A percentile compares a stretch with the other conserved stretches of the same genome.
phyloP scores from a whole-genome alignment of 495 filamentous ascomycete species.

The Tricharina praecox region DNA sequence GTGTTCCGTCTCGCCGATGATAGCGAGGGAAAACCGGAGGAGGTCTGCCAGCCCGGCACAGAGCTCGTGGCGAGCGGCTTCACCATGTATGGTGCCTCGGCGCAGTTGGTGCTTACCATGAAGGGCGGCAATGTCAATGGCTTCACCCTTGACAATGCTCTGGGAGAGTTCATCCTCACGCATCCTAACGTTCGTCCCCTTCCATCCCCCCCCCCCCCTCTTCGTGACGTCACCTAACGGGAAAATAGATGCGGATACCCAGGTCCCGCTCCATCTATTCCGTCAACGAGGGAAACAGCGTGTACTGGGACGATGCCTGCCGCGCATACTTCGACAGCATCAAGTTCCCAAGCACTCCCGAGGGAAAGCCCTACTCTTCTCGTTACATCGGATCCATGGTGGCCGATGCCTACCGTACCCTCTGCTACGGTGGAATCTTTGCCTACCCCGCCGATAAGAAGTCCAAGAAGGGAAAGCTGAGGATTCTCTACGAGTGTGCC shows the following conservation, averaged over 20 bases:
- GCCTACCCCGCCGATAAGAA: constrained; percentile 96
- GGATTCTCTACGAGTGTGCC: constrained; percentile 95
- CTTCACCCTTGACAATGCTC: constrained; percentile 87
- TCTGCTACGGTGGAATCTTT: constrained; percentile 92
- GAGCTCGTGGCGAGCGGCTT: constrained; percentile 88
- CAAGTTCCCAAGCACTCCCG: constrained; percentile 53
- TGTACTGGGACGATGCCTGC: constrained; percentile 84
- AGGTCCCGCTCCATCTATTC: constrained; percentile 75
- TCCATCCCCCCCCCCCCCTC: too few relatives aligned
- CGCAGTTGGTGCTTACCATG: constrained; percentile 95
- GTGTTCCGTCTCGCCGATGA: constrained; percentile 69
- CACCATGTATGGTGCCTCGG: constrained; percentile 97
- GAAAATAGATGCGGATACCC: constrained; percentile 55
- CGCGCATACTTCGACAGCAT: constrained; percentile 76
- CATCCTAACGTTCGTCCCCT: constrained; percentile 47
- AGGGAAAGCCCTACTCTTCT: constrained; percentile 80
- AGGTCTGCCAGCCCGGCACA: constrained; percentile 72
- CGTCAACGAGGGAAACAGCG: constrained; percentile 92
- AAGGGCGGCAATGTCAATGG: constrained; percentile 82
- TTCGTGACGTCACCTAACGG: too few relatives aligned
- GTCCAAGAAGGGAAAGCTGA: constrained; percentile 91
- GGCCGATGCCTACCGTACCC: constrained; percentile 87
- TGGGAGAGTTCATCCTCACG: constrained; percentile 96
- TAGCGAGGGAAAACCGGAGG: constrained; percentile 55
- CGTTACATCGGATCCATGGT: constrained; percentile 97